A percentile compares a stretch with the other conserved stretches of the same genome.
Evolutionary conservation across 2,329 filamentous ascomycete species (phyloP).

Genomic region (Clonostachys rhizophaga): DNA sequence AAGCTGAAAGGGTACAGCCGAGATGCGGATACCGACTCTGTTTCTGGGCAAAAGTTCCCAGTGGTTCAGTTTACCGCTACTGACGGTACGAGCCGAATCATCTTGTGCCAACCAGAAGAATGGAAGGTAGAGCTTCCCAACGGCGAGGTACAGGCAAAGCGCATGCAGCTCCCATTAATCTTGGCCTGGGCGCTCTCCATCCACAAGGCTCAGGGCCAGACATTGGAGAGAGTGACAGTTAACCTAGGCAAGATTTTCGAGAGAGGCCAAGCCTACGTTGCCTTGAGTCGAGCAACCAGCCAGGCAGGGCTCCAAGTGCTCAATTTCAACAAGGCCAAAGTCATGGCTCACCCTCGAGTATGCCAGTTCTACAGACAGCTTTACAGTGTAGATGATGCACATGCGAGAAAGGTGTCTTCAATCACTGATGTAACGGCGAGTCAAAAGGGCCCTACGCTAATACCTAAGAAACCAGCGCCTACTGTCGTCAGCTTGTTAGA

Average conservation of each 20-base stretch:
- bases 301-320: conserved; percentile 85
- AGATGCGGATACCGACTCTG: conserved; percentile 21
- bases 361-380: conserved; percentile 81
- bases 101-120: conserved; percentile 80
- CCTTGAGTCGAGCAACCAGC: conserved; percentile 84
- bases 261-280: conserved; percentile 96
- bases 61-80: conserved; percentile 76
- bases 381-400: conserved; percentile 62
- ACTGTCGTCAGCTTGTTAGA: too few relatives aligned
- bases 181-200: conserved; percentile 96
- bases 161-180: conserved; percentile 80
- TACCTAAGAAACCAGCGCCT: conserved; percentile 5
- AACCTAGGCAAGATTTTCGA: conserved; percentile 91
- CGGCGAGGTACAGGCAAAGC: conserved; percentile 86
- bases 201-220: conserved; percentile 96
- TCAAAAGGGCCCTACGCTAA: conserved; percentile 17
- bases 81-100: conserved; percentile 59
- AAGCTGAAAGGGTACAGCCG: conserved; percentile 49
- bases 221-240: conserved; percentile 88
- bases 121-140: conserved; percentile 99
- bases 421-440: conserved; percentile 34
- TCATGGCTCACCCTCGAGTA: conserved; percentile 90
- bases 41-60: conserved; percentile 59
- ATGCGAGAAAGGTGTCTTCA: conserved; percentile 18
- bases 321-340: conserved; percentile 83